Conservation (phyloP, 1,284 basidiomycete genomes). For the Coriolopsis trogii region DNA sequence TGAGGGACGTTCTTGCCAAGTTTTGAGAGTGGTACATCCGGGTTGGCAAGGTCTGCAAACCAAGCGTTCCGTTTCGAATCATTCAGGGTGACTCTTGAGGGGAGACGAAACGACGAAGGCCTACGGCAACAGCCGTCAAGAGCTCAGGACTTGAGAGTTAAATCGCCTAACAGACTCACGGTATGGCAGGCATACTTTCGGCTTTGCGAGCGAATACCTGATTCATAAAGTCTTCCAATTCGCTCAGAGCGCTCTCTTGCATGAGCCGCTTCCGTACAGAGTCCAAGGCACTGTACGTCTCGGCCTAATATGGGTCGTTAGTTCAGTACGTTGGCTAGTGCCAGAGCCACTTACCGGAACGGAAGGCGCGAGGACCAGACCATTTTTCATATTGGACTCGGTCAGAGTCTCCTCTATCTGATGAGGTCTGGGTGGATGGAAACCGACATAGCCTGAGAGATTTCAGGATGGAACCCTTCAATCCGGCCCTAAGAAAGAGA, state of each 20-base stretch:
- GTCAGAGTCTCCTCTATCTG: conserved; percentile 88
- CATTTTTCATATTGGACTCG: conserved; percentile 78
- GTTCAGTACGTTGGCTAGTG: conserved; percentile 6
- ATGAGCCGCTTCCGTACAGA: conserved; percentile 55
- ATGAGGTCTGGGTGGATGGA: conserved; percentile 80
- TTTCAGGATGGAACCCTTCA: too few relatives aligned
- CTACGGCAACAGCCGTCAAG: too few relatives aligned
- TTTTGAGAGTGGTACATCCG: conserved; percentile 85
- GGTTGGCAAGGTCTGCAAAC: conserved; percentile 91
- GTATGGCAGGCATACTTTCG: conserved; percentile 56
- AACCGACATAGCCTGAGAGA: conserved; percentile 79
- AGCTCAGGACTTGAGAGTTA: conserved; percentile 1
- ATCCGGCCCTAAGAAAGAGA: conserved; percentile 6
- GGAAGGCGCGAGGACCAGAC: conserved; percentile 62
- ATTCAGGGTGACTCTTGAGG: conserved; percentile 87
- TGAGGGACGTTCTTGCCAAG: conserved; percentile 92
- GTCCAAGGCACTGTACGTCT: conserved; percentile 62
- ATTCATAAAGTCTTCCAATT: conserved; percentile 80
- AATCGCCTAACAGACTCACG: conserved; percentile 51
- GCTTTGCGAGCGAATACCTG: conserved; percentile 73
- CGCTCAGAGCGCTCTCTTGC: conserved; percentile 57
- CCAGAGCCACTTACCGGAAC: conserved; percentile 55
- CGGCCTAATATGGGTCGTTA: conserved; percentile 47
- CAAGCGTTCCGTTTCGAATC: conserved; percentile 88
- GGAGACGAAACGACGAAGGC: conserved; percentile 79